Percentiles rank a stretch among this genome's conserved stretches.
These are phyloP conservation scores for Corchorus capsularis DNA, from an alignment of 345 rosid genomes.

Conservation along the genomic window DNA sequence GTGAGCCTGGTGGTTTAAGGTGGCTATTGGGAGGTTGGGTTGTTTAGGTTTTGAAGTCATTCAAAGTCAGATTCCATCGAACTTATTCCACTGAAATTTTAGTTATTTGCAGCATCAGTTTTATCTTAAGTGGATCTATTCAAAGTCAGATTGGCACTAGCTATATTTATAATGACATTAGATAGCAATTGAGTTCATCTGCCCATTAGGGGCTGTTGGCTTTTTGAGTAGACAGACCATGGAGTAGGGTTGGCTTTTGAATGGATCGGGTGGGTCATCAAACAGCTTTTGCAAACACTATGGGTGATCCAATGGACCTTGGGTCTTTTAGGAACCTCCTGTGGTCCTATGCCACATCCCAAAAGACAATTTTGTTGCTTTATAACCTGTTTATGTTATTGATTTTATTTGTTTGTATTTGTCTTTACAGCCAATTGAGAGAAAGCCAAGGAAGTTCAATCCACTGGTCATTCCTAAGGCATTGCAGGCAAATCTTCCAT, in stretches of 20 bases:
- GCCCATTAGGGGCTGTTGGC: neutral
- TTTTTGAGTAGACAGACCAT: neutral
- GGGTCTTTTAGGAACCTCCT: neutral
- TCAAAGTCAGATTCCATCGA: neutral
- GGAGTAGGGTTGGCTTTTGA: neutral
- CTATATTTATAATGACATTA: neutral
- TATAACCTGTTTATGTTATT: neutral
- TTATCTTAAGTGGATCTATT: neutral
- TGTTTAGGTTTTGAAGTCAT: neutral
- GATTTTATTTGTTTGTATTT: conserved; percentile 6
- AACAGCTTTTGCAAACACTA: neutral
- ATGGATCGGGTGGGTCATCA: neutral
- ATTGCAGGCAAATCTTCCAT: conserved; percentile 74
- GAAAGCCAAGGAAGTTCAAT: conserved; percentile 74
- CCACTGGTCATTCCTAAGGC: conserved; percentile 72
- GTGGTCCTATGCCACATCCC: neutral
- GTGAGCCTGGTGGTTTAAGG: neutral
- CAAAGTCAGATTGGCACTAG: neutral
- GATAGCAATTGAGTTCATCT: neutral
- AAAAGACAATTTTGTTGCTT: neutral
- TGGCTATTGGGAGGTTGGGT: conserved; percentile 10
- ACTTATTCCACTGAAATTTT: neutral
- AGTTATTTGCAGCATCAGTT: neutral
- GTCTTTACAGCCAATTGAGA: conserved; percentile 63
- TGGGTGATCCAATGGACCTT: too few relatives aligned